phyloP scores from a whole-genome alignment of 108 stramenopile genomes.

The Cyclotella baltica region DNA sequence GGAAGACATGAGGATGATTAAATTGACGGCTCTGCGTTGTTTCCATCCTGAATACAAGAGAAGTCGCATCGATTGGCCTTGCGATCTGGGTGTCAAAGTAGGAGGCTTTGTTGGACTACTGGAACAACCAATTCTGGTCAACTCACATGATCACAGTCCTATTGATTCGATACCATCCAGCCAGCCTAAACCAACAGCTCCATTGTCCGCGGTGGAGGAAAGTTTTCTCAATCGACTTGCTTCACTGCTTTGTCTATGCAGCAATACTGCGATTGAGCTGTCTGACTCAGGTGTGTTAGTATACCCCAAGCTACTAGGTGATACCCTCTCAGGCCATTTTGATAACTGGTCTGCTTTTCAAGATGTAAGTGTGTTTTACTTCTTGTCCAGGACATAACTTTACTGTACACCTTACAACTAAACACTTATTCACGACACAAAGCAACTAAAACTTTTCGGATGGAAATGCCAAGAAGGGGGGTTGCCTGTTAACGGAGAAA shows the following conservation, averaged over 20 bases:
- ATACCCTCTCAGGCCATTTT: background rate
- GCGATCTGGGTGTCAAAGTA: slow-evolving; percentile 30
- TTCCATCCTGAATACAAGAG: slow-evolving; percentile 35
- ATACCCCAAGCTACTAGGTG: background rate
- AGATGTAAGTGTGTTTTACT: background rate
- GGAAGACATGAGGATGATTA: slow-evolving; percentile 68
- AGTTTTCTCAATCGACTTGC: background rate
- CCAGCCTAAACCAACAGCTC: background rate
- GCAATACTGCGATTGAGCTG: background rate
- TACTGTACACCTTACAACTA: too few species aligned
- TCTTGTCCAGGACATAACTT: too few species aligned
- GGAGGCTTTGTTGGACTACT: slow-evolving; percentile 45
- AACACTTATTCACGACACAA: too few species aligned
- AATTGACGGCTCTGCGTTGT: slow-evolving; percentile 41
- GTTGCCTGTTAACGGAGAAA: background rate
- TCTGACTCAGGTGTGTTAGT: background rate
- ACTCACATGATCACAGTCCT: too few species aligned
- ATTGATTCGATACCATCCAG: too few species aligned
- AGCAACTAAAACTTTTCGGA: background rate
- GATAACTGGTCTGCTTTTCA: background rate
- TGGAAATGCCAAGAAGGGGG: background rate
- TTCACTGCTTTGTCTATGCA: background rate
- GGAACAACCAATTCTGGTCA: too few species aligned
- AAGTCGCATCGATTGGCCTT: slow-evolving; percentile 9
- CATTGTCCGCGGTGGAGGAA: background rate